Evolutionary conservation across 169 alveolate genomes (phyloP).

Genomic region (Cryptosporidium canis): DNA sequence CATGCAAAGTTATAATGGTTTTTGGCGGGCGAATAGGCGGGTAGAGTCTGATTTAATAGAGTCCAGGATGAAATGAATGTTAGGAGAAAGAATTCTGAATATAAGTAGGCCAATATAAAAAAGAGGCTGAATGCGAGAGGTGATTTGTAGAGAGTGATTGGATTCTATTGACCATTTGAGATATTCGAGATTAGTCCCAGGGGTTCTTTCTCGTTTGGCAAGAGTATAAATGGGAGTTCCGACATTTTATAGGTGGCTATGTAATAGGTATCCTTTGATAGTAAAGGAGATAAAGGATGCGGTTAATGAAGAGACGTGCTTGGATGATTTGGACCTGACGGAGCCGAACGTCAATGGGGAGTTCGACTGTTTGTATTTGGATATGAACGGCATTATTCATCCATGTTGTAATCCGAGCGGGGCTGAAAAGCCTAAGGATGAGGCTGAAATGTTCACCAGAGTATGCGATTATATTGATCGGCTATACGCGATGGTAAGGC

Average conservation of each 20-base stretch:
- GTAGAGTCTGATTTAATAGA: neutral
- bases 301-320: conserved; percentile 78
- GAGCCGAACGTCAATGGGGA: conserved; percentile 88
- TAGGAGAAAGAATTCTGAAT: neutral
- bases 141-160: neutral
- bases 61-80: neutral
- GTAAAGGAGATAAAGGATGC: conserved; percentile 84
- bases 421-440: conserved; percentile 87
- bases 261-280: conserved; percentile 94
- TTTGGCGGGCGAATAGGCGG: neutral
- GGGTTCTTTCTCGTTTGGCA: neutral
- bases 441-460: conserved; percentile 92
- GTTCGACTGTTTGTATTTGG: conserved; percentile 96
- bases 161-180: neutral
- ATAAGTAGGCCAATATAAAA: neutral
- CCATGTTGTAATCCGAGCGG: conserved; percentile 95
- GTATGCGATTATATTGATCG: conserved; percentile 92
- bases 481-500: conserved; percentile 92
- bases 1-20: neutral
- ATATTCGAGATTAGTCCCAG: neutral
- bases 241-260: conserved; percentile 96
- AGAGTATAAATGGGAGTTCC: conserved; percentile 96
- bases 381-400: conserved; percentile 99
- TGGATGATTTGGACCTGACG: conserved; percentile 74
- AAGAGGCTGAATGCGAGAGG: neutral